phyloP scores from a whole-genome alignment of 306 rosid species.

The Bauhinia variegata region DNA sequence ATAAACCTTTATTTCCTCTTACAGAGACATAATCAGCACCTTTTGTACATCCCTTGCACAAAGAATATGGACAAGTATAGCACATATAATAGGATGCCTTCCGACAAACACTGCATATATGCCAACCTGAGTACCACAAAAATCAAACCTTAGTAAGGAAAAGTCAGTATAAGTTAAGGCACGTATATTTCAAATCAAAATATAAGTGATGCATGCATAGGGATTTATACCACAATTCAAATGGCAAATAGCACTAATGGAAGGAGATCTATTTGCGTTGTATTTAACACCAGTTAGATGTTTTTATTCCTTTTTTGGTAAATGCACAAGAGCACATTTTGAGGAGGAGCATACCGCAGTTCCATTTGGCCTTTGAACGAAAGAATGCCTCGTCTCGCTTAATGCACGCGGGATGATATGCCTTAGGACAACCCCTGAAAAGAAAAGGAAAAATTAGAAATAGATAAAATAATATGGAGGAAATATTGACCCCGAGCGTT shows the following conservation, averaged over 20 bases:
- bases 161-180: background rate
- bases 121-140: conserved; percentile 82
- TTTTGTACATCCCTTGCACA: conserved; percentile 83
- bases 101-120: conserved; percentile 82
- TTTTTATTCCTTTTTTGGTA: background rate
- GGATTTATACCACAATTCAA: conserved; percentile 2
- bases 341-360: conserved; percentile 72
- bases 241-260: background rate
- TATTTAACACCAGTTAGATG: background rate
- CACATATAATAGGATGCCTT: conserved; percentile 90
- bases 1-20: conserved; percentile 87
- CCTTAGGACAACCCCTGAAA: conserved; percentile 94
- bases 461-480: conserved; percentile 12
- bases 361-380: conserved; percentile 94
- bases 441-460: background rate
- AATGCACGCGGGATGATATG: conserved; percentile 90
- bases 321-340: background rate
- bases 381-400: conserved; percentile 93
- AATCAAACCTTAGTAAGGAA: background rate
- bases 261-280: conserved; percentile 8
- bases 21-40: conserved; percentile 81
- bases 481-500: conserved; percentile 19
- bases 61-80: conserved; percentile 88
- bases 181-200: background rate
- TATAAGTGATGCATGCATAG: conserved; percentile 27